Percentiles rank a stretch among this genome's conserved stretches.
phyloP scores from a whole-genome alignment of 2,329 filamentous ascomycete species.

The Aspergillus fructus region DNA sequence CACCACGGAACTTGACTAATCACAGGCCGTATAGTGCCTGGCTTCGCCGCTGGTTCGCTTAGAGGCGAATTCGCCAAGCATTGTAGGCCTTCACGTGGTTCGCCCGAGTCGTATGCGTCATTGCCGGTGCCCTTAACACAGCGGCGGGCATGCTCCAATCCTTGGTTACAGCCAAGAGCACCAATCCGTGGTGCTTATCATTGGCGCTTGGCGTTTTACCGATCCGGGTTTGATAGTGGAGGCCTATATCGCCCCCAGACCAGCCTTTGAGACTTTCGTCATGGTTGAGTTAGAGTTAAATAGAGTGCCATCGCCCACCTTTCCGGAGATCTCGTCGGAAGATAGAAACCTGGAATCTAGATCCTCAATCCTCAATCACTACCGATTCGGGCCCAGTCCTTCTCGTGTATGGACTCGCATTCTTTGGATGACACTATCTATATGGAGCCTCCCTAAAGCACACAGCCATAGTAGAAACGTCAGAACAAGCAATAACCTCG shows the following conservation, averaged over 20 bases:
- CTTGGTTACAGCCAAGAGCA: constrained; percentile 11
- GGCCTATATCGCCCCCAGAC: constrained; percentile 3
- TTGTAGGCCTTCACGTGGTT: constrained; percentile 13
- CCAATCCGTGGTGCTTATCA: constrained; percentile 3
- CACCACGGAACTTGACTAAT: constrained; percentile 6
- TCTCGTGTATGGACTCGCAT: constrained; percentile 33
- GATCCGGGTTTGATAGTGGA: constrained; percentile 6
- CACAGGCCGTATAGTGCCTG: neutral
- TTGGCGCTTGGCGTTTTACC: constrained; percentile 14
- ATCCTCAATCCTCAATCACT: constrained; percentile 13
- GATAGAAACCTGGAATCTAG: constrained; percentile 1
- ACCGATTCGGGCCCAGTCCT: constrained; percentile 4
- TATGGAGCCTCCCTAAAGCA: constrained; percentile 32
- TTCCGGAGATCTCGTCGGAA: neutral
- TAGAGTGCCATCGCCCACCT: constrained; percentile 7
- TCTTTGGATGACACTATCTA: constrained; percentile 31
- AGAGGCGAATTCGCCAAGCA: constrained; percentile 3
- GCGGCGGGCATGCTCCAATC: neutral
- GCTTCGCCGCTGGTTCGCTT: constrained; percentile 9
- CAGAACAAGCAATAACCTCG: neutral
- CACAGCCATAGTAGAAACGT: constrained; percentile 12
- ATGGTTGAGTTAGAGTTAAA: constrained; percentile 14
- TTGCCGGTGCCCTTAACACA: constrained; percentile 2
- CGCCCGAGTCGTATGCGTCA: constrained; percentile 17
- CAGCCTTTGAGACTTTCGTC: constrained; percentile 9